Evolutionary conservation across 2,329 filamentous ascomycete genomes (phyloP).

Genomic region (Fusarium sp.): DNA sequence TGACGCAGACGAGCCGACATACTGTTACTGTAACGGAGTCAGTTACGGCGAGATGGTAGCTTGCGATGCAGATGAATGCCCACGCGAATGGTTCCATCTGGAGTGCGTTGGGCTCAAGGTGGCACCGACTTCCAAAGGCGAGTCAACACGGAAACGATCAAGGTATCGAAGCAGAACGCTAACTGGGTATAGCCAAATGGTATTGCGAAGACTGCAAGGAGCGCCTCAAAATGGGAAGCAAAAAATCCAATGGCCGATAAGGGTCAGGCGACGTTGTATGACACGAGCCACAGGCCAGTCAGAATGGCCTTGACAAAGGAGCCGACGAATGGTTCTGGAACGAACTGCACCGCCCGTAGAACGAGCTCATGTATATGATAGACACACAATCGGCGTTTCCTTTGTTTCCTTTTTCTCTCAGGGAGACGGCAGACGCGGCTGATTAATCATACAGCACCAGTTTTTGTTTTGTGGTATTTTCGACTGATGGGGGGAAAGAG

Average conservation of each 20-base stretch:
- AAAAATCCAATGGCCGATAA: constrained; percentile 60
- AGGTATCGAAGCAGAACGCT: constrained; percentile 29
- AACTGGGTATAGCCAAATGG: constrained; percentile 73
- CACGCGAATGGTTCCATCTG: constrained; percentile 84
- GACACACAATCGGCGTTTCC: constrained; percentile 36
- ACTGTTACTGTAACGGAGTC: constrained; percentile 82
- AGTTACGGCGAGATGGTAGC: constrained; percentile 88
- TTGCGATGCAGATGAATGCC: constrained; percentile 77
- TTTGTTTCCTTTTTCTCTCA: constrained; percentile 30
- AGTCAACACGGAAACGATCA: constrained; percentile 49
- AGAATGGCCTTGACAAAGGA: constrained; percentile 25
- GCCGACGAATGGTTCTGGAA: constrained; percentile 25
- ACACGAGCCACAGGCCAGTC: constrained; percentile 25
- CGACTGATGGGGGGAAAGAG: constrained; percentile 1
- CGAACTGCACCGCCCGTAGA: constrained; percentile 19
- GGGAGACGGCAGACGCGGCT: constrained; percentile 19
- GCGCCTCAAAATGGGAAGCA: constrained; percentile 64
- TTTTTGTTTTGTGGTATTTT: constrained; percentile 24
- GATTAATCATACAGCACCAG: constrained; percentile 21
- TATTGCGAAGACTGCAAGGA: constrained; percentile 83
- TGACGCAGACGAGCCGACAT: constrained; percentile 75
- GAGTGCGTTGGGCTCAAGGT: constrained; percentile 82
- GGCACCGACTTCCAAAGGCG: constrained; percentile 79
- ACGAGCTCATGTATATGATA: constrained; percentile 37
- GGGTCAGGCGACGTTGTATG: constrained; percentile 2